Percentiles rank a stretch among this genome's conserved stretches.
phyloP scores from a whole-genome alignment of 352 stramenopile species.

The Phytophthora uliginosa region DNA sequence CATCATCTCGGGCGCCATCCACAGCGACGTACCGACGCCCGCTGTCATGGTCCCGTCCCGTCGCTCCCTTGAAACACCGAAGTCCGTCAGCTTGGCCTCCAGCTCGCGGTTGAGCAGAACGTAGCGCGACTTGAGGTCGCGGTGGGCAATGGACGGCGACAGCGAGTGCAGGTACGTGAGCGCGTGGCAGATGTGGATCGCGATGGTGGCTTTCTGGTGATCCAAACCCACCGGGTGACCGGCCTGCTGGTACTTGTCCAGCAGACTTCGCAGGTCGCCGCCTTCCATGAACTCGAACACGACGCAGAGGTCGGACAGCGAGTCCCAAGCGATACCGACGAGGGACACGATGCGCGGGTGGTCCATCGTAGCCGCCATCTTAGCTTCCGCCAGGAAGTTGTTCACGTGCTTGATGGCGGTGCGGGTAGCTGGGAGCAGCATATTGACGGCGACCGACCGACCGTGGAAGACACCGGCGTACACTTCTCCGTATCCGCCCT shows the following conservation, averaged over 20 bases:
- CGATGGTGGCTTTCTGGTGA: constrained; percentile 26
- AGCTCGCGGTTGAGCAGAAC: constrained; percentile 13
- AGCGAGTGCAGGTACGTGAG: constrained; percentile 25
- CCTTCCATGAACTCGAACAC: constrained; percentile 54
- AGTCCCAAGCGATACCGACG: constrained; percentile 46
- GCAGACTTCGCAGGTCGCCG: constrained; percentile 45
- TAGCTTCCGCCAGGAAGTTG: constrained; percentile 43
- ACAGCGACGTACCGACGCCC: constrained; percentile 14
- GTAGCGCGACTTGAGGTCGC: constrained; percentile 23
- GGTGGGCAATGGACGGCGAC: constrained; percentile 11
- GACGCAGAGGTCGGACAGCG: constrained; percentile 43
- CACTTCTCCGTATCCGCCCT: constrained; percentile 39
- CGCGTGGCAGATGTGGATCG: constrained; percentile 25
- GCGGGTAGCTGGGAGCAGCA: constrained; percentile 32
- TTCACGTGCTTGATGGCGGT: constrained; percentile 36
- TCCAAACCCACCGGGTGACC: constrained; percentile 24
- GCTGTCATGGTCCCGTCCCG: constrained; percentile 22
- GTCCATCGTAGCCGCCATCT: constrained; percentile 35
- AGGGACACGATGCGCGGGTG: constrained; percentile 40
- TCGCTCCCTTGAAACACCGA: constrained; percentile 52
- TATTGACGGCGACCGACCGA: constrained; percentile 42
- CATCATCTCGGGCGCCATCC: constrained; percentile 25
- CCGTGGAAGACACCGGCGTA: constrained; percentile 39
- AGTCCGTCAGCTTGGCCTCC: constrained; percentile 62
- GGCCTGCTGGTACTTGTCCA: constrained; percentile 28